phyloP scores from a whole-genome alignment of 1,284 basidiomycete genomes.

The Leccinum angustisporum region DNA sequence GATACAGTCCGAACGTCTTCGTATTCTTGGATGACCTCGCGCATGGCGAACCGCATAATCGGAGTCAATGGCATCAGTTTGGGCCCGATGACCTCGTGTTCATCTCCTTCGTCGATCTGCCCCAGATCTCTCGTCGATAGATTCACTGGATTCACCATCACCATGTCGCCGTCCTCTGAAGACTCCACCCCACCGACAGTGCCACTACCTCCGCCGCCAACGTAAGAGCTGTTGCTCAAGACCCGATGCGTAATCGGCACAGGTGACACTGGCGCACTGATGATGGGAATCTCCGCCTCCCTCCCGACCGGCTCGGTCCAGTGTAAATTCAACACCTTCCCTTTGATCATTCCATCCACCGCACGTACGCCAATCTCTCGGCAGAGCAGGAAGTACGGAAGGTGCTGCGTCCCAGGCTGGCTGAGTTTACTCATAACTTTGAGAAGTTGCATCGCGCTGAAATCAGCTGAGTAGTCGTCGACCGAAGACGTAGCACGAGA shows the following conservation, averaged over 20 bases:
- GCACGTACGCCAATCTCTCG: constrained; percentile 74
- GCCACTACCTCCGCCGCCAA: constrained; percentile 33
- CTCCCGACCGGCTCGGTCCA: constrained; percentile 71
- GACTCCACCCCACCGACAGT: constrained; percentile 35
- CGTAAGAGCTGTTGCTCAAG: constrained; percentile 31
- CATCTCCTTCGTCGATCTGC: constrained; percentile 36
- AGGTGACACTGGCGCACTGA: constrained; percentile 28
- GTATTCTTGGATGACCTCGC: constrained; percentile 75
- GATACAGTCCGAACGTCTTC: constrained; percentile 70
- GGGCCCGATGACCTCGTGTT: constrained; percentile 61
- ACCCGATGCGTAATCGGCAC: constrained; percentile 29
- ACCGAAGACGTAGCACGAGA: constrained; percentile 31
- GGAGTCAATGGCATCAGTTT: constrained; percentile 72
- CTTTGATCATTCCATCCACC: constrained; percentile 79
- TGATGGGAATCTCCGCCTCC: constrained; percentile 25
- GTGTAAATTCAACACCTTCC: constrained; percentile 68
- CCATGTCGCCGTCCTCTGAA: constrained; percentile 49
- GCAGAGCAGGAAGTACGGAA: constrained; percentile 77
- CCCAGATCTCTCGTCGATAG: constrained; percentile 37
- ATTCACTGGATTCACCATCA: constrained; percentile 38
- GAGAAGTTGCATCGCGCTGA: constrained; percentile 70
- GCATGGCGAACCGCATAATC: constrained; percentile 78
- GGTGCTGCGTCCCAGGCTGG: constrained; percentile 54
- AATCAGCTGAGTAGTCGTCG: constrained; percentile 48
- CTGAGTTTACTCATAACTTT: constrained; percentile 74